A percentile compares a stretch with the other conserved stretches of the same genome.
phyloP scores from a whole-genome alignment of 768 basidiomycete species.

The Xerocomellus intermedius region DNA sequence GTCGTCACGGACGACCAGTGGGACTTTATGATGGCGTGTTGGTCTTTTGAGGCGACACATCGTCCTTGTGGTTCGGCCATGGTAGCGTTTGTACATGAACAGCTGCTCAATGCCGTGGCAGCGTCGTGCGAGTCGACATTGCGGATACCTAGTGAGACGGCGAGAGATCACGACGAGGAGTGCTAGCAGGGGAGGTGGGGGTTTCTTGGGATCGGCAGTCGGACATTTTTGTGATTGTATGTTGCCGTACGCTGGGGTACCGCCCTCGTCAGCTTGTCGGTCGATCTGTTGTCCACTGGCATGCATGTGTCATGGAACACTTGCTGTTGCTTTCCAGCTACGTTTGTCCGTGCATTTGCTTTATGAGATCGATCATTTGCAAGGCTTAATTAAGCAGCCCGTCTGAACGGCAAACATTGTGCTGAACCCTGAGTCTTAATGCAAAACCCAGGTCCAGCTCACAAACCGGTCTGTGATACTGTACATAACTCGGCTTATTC shows the following conservation, averaged over 20 bases:
- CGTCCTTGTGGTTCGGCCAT: constrained; percentile 35
- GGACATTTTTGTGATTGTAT: background rate
- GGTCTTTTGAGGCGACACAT: constrained; percentile 27
- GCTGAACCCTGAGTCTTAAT: background rate
- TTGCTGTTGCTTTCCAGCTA: background rate
- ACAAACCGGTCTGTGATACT: background rate
- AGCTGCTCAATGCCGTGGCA: constrained; percentile 9
- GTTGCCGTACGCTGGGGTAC: background rate
- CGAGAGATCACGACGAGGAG: background rate
- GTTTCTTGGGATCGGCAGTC: background rate
- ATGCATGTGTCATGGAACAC: background rate
- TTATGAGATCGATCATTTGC: background rate
- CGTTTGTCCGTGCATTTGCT: background rate
- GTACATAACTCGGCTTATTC: background rate
- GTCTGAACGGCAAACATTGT: background rate
- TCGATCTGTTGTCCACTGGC: background rate
- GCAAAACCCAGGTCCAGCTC: background rate
- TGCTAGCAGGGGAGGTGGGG: background rate
- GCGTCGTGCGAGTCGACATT: background rate
- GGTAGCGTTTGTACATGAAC: constrained; percentile 16
- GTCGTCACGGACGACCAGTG: constrained; percentile 22
- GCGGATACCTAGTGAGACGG: background rate
- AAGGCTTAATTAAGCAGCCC: background rate
- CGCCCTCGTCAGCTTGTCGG: background rate
- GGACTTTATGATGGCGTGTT: constrained; percentile 24